These are phyloP conservation scores for Ricinus communis DNA, from an alignment of 345 rosid genomes.

Conservation along the genomic window DNA sequence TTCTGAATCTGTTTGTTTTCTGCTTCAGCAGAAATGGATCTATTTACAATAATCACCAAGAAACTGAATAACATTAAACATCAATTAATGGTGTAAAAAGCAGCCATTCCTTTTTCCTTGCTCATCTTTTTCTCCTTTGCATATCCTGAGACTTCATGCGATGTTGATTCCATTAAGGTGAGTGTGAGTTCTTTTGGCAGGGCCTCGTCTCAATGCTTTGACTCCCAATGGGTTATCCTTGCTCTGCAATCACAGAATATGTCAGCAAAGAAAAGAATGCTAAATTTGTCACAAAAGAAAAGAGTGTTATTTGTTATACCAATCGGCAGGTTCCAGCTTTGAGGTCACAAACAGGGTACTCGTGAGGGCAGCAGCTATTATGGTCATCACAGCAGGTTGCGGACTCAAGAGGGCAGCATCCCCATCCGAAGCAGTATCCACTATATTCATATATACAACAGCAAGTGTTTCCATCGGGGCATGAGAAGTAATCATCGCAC, in stretches of 20 bases:
- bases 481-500: conserved; percentile 31
- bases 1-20: background rate
- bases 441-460: conserved; percentile 27
- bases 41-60: conserved; percentile 12
- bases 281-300: background rate
- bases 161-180: background rate
- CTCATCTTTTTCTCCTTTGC: background rate
- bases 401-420: conserved; percentile 36
- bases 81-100: background rate
- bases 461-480: conserved; percentile 30
- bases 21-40: background rate
- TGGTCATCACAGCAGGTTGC: conserved; percentile 37
- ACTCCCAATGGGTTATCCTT: conserved; percentile 27
- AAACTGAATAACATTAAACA: background rate
- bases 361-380: conserved; percentile 32
- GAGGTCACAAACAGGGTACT: conserved; percentile 33
- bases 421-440: conserved; percentile 30
- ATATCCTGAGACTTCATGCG: background rate
- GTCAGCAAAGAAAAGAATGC: background rate
- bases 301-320: background rate
- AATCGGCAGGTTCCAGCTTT: conserved; percentile 26
- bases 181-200: conserved; percentile 17
- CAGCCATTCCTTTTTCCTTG: background rate
- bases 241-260: conserved; percentile 23
- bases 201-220: conserved; percentile 18